These are phyloP conservation scores for Volutella citrinella DNA, from an alignment of 2,329 filamentous ascomycete genomes.

Conservation along the genomic window DNA sequence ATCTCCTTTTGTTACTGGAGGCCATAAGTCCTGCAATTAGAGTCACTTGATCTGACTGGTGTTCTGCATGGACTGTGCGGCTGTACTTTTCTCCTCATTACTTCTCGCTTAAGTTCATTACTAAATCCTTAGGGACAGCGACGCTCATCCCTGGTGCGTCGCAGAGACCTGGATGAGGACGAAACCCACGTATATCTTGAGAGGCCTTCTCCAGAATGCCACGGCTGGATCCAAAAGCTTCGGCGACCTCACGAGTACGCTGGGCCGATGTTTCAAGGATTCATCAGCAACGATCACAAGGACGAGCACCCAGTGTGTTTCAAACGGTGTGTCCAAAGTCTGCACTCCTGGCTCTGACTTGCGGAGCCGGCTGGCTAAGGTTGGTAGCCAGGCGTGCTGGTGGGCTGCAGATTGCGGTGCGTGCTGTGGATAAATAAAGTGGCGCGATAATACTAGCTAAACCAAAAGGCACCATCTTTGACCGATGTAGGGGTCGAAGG, in stretches of 20 bases:
- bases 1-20: too few species aligned
- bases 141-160: conserved; percentile 4
- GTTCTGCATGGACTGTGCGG: too few species aligned
- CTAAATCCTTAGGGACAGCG: too few species aligned
- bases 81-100: too few species aligned
- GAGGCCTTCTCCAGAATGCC: conserved; percentile 3
- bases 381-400: conserved; percentile 2
- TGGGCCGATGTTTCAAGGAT: conserved; percentile 9
- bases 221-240: conserved; percentile 8
- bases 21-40: too few species aligned
- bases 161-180: conserved; percentile 5
- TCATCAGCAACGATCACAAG: conserved; percentile 10
- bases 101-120: too few species aligned
- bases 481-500: too few species aligned
- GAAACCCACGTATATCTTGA: conserved; percentile 1
- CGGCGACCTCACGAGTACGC: conserved; percentile 4
- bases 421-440: not conserved
- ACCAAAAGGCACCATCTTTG: too few species aligned
- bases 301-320: conserved; percentile 13
- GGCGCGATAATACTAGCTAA: too few species aligned
- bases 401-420: conserved; percentile 1
- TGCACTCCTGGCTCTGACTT: too few species aligned
- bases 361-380: conserved; percentile 3
- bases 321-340: too few species aligned
- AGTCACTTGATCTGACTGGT: too few species aligned